Evolutionary conservation across 2,329 filamentous ascomycete species (phyloP), one percentile per base, ranked within the genome.

Genomic region (Scedosporium minutisporum): DNA sequence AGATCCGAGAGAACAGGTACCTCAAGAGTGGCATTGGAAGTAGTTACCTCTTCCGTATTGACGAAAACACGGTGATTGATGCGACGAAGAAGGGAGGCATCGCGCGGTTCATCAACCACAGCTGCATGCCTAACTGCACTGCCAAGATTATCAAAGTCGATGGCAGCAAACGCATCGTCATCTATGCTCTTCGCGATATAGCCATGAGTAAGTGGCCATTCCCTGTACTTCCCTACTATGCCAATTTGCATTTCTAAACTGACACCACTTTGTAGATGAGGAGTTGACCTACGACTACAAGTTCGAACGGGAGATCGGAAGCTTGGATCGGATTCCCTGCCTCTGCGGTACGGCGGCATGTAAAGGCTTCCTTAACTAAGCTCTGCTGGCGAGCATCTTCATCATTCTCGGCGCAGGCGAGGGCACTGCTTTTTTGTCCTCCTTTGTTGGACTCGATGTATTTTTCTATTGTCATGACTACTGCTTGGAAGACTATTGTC

Each of bases 271-370:
- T 61, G 65, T 71, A 99, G 95, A 97, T 74, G 95, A 99, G 78
- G 95, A 99, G 80, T 87, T 99, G 74, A 99, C 95, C 2, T 99
- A 99, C 79, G 95, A 99, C 80, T 99, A 99, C 84, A 99, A 99
- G 76, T 99, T 99, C 75, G 95, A 99, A 79, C 90, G 95, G 69
- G 95, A 99, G 77, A 91, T 96, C 71, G 92, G 92, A 71, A 96
- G 91, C 68, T 85, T 92, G 66, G 95, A 99, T 75, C 91, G 95
- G 66, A 97, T 99, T 69, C 95, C 95, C 60, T 99, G 95, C 80
- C 87, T 99, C 60, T 99, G 95, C 75, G 95, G 95, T 64, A 97
- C 93, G 53, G 87, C 93, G 33, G 92, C 91, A 58, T 99, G 95
- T 81, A 99, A 99, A 81, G 95, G 95, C 66, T 99, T 97, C 80